Evolutionary conservation across 495 filamentous ascomycete genomes (phyloP), one percentile per base, ranked within the genome.

Genomic region (Apodospora peruviana): DNA sequence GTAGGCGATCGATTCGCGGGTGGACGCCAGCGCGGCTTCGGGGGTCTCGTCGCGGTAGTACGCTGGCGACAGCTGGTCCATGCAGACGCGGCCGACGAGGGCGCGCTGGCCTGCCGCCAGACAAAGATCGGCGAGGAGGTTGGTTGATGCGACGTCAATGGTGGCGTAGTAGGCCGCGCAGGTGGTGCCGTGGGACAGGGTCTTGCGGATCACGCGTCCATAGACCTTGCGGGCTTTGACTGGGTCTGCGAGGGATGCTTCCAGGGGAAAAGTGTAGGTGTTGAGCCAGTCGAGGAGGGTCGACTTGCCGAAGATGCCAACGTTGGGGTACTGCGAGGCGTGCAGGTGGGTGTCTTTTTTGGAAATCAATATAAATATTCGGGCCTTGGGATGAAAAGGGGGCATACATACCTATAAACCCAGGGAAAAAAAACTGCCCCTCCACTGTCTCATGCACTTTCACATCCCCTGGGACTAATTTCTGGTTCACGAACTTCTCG

Each of bases 231-330:
- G 75, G 38, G 71, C 57, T 52, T 74, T 72, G 57, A 60, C 59
- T 36, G 65, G 68, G 48, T 67, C 61, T 4, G 68, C 58, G 47
- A 96, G 78, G 16, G 84, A 87, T 11, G 80, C 73, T 68, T 97
- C 91, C 47, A 95, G 77, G 0, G 91, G 91, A 67, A 95, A 98
- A n/a, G 91, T 98, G 71, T 98, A 98, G 3, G 74, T 88, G 52
- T 90, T 73, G 4, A 98, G 78, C 91, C 91, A 98, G 67, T 88
- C 81, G 19, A 98, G 79, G 37, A 98, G 81, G 16, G 90, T 95
- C 2, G 85, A 82, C 41, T 85, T 86, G 62, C 91, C 91, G 60
- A 96, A 96, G 56, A 97, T 82, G 43, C 91, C 91, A 5, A 80
- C 74, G 57, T 97, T 97, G 47, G 91, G 90, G 60, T 94, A 93